A percentile compares a stretch with the other conserved stretches of the same genome.
Conservation (phyloP, 768 basidiomycete species). For the Leucogyrophana mollusca region DNA sequence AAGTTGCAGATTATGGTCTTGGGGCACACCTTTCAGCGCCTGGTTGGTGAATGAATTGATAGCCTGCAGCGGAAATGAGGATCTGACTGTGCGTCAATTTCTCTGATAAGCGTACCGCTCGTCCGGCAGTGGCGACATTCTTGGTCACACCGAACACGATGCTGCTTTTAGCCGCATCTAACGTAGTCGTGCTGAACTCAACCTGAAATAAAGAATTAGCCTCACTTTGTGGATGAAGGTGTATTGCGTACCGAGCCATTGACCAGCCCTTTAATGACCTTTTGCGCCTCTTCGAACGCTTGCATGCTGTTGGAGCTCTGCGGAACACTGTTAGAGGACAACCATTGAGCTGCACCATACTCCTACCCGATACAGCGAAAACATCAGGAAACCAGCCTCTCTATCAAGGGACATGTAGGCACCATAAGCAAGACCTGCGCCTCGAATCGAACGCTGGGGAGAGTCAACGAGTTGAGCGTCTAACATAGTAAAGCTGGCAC, state of each 20-base stretch:
- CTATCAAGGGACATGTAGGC: conserved; percentile 71
- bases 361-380: conserved; percentile 76
- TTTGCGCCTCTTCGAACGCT: conserved; percentile 79
- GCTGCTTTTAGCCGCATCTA: conserved; percentile 91
- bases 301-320: conserved; percentile 79
- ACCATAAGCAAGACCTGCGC: conserved; percentile 94
- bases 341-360: conserved; percentile 1
- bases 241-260: conserved; percentile 68
- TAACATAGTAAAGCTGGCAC: conserved; percentile 5
- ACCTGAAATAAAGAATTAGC: conserved; percentile 47
- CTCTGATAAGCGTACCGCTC: conserved; percentile 60
- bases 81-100: conserved; percentile 3
- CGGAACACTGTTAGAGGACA: conserved; percentile 6
- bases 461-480: conserved; percentile 7
- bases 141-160: conserved; percentile 84
- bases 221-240: background rate
- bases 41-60: conserved; percentile 85
- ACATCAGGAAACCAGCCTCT: conserved; percentile 75
- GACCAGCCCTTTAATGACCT: conserved; percentile 74
- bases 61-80: conserved; percentile 47
- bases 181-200: conserved; percentile 69
- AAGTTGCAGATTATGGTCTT: conserved; percentile 72
- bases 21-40: conserved; percentile 80
- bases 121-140: conserved; percentile 79
- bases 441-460: conserved; percentile 79